Conservation (phyloP, 1,139 yeast species). For the Saccharomyces uvarum region DNA sequence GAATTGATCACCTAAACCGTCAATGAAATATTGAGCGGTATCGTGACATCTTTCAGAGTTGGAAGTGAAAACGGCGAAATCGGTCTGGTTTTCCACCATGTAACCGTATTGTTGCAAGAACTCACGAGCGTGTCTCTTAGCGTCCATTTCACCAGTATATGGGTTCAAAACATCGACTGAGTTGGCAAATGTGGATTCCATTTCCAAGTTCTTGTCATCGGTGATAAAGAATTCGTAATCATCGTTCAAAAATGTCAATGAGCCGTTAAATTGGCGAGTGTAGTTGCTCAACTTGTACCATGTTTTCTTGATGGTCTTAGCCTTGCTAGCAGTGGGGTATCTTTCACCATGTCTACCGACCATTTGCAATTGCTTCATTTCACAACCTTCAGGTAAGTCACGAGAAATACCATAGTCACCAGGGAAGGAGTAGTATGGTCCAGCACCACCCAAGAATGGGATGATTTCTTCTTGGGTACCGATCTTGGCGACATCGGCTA, state of each 20-base stretch:
- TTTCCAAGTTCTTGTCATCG: slow-evolving; percentile 23
- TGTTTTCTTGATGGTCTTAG: slow-evolving; percentile 16
- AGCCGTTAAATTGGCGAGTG: slow-evolving; percentile 27
- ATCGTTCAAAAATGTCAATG: slow-evolving; percentile 34
- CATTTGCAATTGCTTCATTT: slow-evolving; percentile 56
- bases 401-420: slow-evolving; percentile 12
- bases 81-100: slow-evolving; percentile 10
- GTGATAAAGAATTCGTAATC: slow-evolving; percentile 31
- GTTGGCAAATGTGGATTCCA: slow-evolving; percentile 17
- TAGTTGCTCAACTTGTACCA: slow-evolving; percentile 26
- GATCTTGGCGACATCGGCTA: slow-evolving; percentile 8
- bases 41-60: slow-evolving; percentile 22
- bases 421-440: slow-evolving; percentile 20
- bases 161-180: slow-evolving; percentile 15
- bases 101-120: slow-evolving; percentile 15
- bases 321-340: slow-evolving; percentile 43
- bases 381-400: slow-evolving; percentile 35
- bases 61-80: slow-evolving; percentile 17
- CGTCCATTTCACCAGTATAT: slow-evolving; percentile 17
- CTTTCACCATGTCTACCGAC: slow-evolving; percentile 69
- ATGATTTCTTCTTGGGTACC: slow-evolving; percentile 16
- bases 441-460: slow-evolving; percentile 17
- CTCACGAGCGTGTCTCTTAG: slow-evolving; percentile 19
- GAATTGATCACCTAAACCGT: slow-evolving; percentile 11
- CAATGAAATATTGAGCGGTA: slow-evolving; percentile 16